Conservation (phyloP, 75 land plant species). For the Gnetum montanum region DNA sequence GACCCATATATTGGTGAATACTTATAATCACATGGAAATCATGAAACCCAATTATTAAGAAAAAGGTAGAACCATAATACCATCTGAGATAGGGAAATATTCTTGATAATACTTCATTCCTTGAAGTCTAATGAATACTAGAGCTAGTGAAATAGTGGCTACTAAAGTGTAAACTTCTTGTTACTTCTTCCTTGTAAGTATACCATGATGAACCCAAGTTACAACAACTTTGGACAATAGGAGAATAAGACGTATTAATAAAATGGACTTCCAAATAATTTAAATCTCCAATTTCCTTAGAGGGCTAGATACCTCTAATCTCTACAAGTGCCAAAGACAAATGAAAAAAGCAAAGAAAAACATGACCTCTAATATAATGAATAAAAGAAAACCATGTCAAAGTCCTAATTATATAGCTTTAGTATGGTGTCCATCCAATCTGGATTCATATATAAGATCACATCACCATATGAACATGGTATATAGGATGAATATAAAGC, state of each 20-base stretch:
- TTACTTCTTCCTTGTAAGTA: constrained; percentile 1
- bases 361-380: constrained; percentile 8
- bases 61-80: constrained; percentile 8
- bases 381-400: constrained; percentile 13
- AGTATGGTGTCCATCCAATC: constrained; percentile 9
- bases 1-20: constrained; percentile 13
- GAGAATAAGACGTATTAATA: constrained; percentile 8
- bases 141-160: constrained; percentile 2
- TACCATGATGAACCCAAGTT: constrained; percentile 11
- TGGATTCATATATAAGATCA: constrained; percentile 13
- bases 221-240: constrained; percentile 7
- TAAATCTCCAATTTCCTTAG: constrained; percentile 14
- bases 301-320: too few relatives aligned
- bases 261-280: constrained; percentile 14
- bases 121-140: neutral
- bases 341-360: constrained; percentile 6
- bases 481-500: constrained; percentile 17
- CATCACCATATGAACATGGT: constrained; percentile 15
- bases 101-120: neutral
- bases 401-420: constrained; percentile 11
- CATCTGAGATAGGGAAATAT: neutral
- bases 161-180: constrained; percentile 4
- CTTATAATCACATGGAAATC: constrained; percentile 7
- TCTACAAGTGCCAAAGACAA: constrained; percentile 7
- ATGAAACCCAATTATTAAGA: constrained; percentile 1